Conservation (phyloP, 768 basidiomycete species). For the Erythrobasidium yunnanense region DNA sequence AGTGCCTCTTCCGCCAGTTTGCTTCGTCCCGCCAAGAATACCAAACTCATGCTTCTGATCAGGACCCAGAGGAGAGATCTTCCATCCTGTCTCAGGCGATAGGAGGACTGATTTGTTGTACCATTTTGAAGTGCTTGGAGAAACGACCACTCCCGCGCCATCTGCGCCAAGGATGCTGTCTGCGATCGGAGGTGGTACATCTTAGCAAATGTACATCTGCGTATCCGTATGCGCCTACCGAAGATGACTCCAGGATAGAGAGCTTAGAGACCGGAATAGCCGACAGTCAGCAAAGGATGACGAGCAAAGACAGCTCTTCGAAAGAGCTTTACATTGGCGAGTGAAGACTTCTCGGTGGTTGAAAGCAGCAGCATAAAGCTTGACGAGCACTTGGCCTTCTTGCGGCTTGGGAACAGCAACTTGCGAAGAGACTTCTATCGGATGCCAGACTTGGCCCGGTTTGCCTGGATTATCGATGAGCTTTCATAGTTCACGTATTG, state of each 20-base stretch:
- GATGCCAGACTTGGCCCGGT: conserved; percentile 46
- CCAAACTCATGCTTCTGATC: conserved; percentile 44
- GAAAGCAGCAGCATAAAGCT: conserved; percentile 53
- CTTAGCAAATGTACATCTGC: neutral
- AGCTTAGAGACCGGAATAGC: conserved; percentile 43
- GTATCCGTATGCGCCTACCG: conserved; percentile 1
- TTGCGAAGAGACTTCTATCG: conserved; percentile 51
- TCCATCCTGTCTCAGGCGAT: conserved; percentile 30
- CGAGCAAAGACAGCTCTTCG: neutral
- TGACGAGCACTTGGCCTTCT: conserved; percentile 48
- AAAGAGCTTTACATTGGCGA: conserved; percentile 28
- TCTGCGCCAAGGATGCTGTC: conserved; percentile 37
- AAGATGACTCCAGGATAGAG: conserved; percentile 36
- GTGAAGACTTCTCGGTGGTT: conserved; percentile 60
- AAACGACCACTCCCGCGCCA: conserved; percentile 33
- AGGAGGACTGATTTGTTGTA: conserved; percentile 30
- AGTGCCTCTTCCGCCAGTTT: conserved; percentile 50
- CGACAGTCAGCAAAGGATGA: neutral
- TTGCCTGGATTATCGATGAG: conserved; percentile 6
- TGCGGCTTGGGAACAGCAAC: conserved; percentile 49
- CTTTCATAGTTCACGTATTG: neutral
- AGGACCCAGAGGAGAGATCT: conserved; percentile 27
- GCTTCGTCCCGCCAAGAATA: conserved; percentile 54
- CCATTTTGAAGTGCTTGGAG: conserved; percentile 26
- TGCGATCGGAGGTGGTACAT: neutral